phyloP scores from a whole-genome alignment of 2,329 filamentous ascomycete genomes.

The Arthroderma uncinatum region DNA sequence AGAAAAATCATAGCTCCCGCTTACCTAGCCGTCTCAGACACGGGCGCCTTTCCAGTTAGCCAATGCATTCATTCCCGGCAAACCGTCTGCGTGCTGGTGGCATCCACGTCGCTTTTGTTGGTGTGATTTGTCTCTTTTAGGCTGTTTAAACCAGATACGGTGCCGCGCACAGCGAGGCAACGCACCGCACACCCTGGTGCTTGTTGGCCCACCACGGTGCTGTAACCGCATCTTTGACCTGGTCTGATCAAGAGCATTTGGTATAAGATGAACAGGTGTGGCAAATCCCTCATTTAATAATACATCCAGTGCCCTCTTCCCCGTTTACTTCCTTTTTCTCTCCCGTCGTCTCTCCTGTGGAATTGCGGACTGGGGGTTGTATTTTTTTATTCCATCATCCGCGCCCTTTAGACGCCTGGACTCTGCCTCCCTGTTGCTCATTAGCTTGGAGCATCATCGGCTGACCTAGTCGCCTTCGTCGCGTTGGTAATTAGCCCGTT shows the following conservation, averaged over 20 bases:
- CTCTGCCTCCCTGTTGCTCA: not conserved
- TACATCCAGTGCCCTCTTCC: not conserved
- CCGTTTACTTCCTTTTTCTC: slow-evolving; percentile 2
- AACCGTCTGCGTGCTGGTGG: not conserved
- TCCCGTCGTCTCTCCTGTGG: slow-evolving; percentile 1
- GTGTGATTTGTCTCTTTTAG: slow-evolving; percentile 3
- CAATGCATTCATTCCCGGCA: slow-evolving; percentile 1
- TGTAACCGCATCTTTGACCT: slow-evolving; percentile 1
- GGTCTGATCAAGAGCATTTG: not conserved
- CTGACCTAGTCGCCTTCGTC: not conserved
- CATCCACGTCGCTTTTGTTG: slow-evolving; percentile 3
- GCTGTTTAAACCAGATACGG: not conserved
- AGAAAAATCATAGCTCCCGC: not conserved
- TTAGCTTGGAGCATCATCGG: not conserved
- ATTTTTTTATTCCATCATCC: not conserved
- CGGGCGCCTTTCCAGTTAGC: not conserved
- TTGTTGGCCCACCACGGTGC: not conserved
- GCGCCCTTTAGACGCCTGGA: not conserved
- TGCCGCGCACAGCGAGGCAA: not conserved
- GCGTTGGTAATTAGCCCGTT: not conserved
- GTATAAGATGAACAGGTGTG: slow-evolving; percentile 4
- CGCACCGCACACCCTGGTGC: not conserved
- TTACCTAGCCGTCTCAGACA: not conserved
- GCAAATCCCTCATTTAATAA: not conserved
- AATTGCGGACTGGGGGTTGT: not conserved